Percentiles rank a stretch among this genome's conserved stretches.
Evolutionary conservation across 2,329 filamentous ascomycete genomes (phyloP).

Genomic region (Colletotrichum sublineola): DNA sequence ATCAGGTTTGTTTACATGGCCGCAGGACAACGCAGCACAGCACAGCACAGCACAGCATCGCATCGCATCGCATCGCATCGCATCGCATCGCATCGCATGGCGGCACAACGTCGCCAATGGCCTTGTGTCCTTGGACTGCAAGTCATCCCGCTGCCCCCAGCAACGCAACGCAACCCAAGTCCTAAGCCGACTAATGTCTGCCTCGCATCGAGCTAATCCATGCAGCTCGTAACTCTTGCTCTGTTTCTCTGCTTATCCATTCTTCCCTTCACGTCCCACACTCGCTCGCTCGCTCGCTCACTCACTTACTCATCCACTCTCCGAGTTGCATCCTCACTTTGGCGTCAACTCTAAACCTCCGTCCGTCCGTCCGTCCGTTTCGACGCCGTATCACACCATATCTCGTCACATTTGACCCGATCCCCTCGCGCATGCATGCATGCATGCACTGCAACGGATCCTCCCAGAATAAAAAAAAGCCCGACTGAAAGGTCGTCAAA

Average conservation of each 20-base stretch:
- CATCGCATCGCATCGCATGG: constrained; percentile 16
- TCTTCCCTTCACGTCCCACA: not conserved
- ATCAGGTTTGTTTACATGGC: constrained; percentile 26
- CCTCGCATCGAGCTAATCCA: constrained; percentile 10
- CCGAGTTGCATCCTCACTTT: not conserved
- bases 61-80: not conserved
- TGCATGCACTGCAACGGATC: constrained; percentile 8
- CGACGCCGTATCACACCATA: not conserved
- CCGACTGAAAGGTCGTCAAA: constrained; percentile 10
- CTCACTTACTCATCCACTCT: too few species aligned
- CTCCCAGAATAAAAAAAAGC: not conserved
- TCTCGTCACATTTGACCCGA: not conserved
- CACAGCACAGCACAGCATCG: constrained; percentile 14
- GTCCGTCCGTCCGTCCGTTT: not conserved
- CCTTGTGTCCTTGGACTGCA: not conserved
- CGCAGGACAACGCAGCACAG: constrained; percentile 8
- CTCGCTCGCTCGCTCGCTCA: not conserved
- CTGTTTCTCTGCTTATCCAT: not conserved
- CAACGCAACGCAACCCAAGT: not conserved
- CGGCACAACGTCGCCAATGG: not conserved
- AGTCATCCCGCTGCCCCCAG: constrained; percentile 17
- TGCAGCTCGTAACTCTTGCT: constrained; percentile 7
- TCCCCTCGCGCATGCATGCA: constrained; percentile 10
- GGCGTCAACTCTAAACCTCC: too few species aligned
- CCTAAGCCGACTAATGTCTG: not conserved